Conservation (phyloP, 2,329 filamentous ascomycete species). For the Xylaria sp. region DNA sequence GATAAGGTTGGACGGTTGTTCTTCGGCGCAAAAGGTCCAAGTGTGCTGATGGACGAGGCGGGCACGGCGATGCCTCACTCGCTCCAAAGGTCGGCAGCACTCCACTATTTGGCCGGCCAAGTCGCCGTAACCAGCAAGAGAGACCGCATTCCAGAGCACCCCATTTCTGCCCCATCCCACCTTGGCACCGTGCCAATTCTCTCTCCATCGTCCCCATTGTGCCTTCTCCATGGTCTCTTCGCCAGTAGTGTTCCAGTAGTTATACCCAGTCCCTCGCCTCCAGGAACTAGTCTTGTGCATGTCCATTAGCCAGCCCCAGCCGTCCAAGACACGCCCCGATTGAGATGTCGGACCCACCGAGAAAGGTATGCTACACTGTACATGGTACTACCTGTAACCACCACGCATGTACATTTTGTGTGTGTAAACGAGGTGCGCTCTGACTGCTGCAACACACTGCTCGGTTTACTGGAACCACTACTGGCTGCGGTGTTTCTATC, state of each 20-base stretch:
- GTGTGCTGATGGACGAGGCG: slow-evolving; percentile 36
- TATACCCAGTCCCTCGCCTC: neutral
- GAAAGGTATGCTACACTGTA: slow-evolving; percentile 26
- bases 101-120: slow-evolving; percentile 52
- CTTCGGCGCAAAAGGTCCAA: slow-evolving; percentile 26
- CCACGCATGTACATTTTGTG: neutral
- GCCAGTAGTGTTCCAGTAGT: neutral
- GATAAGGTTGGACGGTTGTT: slow-evolving; percentile 30
- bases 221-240: neutral
- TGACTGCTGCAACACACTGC: slow-evolving; percentile 24
- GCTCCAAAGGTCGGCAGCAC: slow-evolving; percentile 48
- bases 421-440: slow-evolving; percentile 9
- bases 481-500: slow-evolving; percentile 22
- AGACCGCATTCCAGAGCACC: slow-evolving; percentile 40
- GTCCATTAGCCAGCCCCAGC: slow-evolving; percentile 14
- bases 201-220: neutral
- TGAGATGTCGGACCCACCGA: slow-evolving; percentile 37
- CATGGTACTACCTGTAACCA: neutral
- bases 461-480: slow-evolving; percentile 24
- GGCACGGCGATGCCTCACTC: slow-evolving; percentile 45
- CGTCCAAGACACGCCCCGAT: slow-evolving; percentile 29
- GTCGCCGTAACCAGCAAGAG: slow-evolving; percentile 48
- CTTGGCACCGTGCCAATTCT: slow-evolving; percentile 35
- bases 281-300: neutral
- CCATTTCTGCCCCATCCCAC: slow-evolving; percentile 39